Conservation (phyloP, 352 stramenopile genomes). For the Phytophthora palmivora region DNA sequence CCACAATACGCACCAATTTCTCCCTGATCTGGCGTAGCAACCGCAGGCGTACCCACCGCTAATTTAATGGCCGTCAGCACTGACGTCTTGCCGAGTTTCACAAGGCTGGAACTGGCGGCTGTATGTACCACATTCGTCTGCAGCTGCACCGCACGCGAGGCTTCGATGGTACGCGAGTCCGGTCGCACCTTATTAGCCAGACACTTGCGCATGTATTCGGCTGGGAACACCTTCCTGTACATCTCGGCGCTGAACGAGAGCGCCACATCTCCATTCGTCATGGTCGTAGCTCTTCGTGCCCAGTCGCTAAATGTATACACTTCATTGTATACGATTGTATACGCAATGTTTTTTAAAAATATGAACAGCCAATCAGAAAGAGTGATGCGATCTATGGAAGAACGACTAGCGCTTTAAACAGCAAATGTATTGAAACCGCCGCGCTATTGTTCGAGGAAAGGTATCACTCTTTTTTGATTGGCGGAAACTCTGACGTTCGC, state of each 20-base stretch:
- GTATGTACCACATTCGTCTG: slow-evolving; percentile 74
- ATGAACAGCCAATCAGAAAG: no score
- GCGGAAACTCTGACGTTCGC: no score
- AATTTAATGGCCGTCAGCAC: slow-evolving; percentile 79
- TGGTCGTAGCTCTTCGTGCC: background rate
- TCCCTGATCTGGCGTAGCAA: slow-evolving; percentile 76
- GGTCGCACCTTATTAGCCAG: slow-evolving; percentile 64
- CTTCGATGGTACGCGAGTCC: slow-evolving; percentile 61
- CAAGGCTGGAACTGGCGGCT: slow-evolving; percentile 71
- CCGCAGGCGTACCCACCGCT: slow-evolving; percentile 71
- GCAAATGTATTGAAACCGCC: no score
- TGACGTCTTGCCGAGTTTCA: slow-evolving; percentile 79
- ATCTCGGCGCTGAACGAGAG: slow-evolving; percentile 72
- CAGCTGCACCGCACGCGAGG: slow-evolving; percentile 59
- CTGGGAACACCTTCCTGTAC: slow-evolving; percentile 81
- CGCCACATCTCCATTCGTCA: slow-evolving; percentile 34
- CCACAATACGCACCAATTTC: slow-evolving; percentile 56
- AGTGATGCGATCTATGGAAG: no score
- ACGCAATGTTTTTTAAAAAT: no score
- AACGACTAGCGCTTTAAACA: no score
- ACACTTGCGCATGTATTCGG: slow-evolving; percentile 72
- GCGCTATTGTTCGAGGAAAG: no score
- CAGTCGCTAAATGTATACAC: slow-evolving; percentile 2
- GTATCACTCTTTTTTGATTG: no score
- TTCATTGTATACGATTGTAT: no score